These are phyloP conservation scores for Plantago lanceolata DNA, from an alignment of 305 asterid genomes.

Conservation along the genomic window DNA sequence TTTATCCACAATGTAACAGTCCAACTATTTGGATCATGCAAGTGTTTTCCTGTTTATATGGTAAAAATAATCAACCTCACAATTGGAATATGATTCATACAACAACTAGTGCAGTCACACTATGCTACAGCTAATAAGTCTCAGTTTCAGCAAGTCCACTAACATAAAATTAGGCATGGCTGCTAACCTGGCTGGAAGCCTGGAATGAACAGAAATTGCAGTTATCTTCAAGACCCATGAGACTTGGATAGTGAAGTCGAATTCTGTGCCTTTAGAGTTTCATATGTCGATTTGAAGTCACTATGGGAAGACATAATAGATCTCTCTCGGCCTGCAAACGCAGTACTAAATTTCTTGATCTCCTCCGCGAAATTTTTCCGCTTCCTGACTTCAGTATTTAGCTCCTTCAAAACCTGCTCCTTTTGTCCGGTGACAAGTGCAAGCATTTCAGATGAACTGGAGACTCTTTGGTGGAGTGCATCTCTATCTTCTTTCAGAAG, in stretches of 20 bases:
- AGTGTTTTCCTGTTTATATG: neutral
- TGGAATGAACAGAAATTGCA: neutral
- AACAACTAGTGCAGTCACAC: neutral
- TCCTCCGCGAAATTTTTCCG: constrained; percentile 75
- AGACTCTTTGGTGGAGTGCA: constrained; percentile 28
- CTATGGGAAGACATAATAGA: constrained; percentile 50
- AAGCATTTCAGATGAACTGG: constrained; percentile 48
- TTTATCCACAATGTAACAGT: neutral
- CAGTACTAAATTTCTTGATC: constrained; percentile 51
- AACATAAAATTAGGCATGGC: neutral
- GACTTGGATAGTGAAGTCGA: constrained; percentile 55
- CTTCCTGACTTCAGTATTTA: constrained; percentile 52
- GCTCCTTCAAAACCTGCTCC: constrained; percentile 51
- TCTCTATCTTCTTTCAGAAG: constrained; percentile 63
- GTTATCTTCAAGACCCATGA: constrained; percentile 47
- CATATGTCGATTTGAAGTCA: constrained; percentile 57
- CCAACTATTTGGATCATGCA: neutral
- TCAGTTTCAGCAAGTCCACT: neutral
- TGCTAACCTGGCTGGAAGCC: neutral
- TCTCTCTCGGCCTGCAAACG: constrained; percentile 59
- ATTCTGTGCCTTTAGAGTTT: constrained; percentile 46
- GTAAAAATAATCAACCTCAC: neutral
- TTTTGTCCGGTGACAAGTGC: constrained; percentile 47
- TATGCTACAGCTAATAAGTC: neutral
- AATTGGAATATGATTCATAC: neutral